Evolutionary conservation across 2,329 filamentous ascomycete genomes (phyloP), one percentile per base, ranked within the genome.

Genomic region (Torrubiella hemipterigena): DNA sequence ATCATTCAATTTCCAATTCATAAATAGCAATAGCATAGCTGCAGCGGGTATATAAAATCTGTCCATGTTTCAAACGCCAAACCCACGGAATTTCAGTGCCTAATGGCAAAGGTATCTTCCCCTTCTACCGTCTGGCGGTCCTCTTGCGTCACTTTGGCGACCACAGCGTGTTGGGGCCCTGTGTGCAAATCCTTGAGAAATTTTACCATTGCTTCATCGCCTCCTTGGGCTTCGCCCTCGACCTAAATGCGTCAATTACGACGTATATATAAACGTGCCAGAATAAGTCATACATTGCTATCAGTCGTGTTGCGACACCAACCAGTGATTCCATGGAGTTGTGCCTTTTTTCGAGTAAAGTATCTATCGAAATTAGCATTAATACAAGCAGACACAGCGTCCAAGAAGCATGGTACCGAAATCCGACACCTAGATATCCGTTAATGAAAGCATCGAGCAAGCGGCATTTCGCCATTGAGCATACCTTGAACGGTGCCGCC

Each of bases 201-300:
- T 33, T 74, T 69, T 31, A 74, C 56, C 17, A 96, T 52, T 3
- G 67, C 56, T 1, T 73, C 67, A 2, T 76, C 65, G 3, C 70
- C 64, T 18, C 85, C 87, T 51, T 96, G 89, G 5, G 79, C 86
- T 58, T 95, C 87, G 17, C 89, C 89, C 48, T 84, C 75, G 28
- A 96, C 87, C 84, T n/a, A n/a, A n/a, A n/a, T n/a, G n/a, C n/a
- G n/a, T n/a, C n/a, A n/a, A n/a, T n/a, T n/a, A n/a, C n/a, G n/a
- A n/a, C n/a, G n/a, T n/a, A n/a, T n/a, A n/a, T n/a, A n/a, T n/a
- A n/a, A n/a, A n/a, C n/a, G n/a, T n/a, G n/a, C n/a, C n/a, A n/a
- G n/a, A n/a, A n/a, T n/a, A n/a, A n/a, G n/a, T n/a, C 42, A 25
- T 41, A 67, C 73, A 55, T 73, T 74, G 39, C 67, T 64, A 36